Evolutionary conservation across 2,329 filamentous ascomycete species (phyloP), one percentile per base, ranked within the genome.

Genomic region (Fusarium cicatricum): DNA sequence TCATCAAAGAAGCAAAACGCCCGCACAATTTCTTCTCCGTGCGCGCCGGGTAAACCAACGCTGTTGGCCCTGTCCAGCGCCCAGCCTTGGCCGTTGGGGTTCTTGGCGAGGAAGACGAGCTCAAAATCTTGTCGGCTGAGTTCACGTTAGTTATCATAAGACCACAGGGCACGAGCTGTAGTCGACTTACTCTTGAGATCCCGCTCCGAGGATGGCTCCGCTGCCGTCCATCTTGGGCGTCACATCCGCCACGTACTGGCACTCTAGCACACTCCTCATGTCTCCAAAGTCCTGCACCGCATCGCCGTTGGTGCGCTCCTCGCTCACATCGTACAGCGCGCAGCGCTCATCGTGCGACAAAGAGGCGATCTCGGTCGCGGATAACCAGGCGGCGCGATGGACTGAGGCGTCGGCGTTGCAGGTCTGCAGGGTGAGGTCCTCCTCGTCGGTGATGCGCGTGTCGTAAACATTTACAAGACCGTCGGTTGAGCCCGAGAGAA

Each of bases 331-430:
- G 71, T 92, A 92, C 52, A 92, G 81, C 15, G 89, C 87, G 59
- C 92, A 84, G 54, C 85, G 87, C 77, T 95, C 91, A 70, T 94
- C 91, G 54, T 92, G 90, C 1, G 89, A 91, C 10, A 93, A 75
- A 4, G 89, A 89, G 60, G 86, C 91, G 28, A 92, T 83, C 67
- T 89, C 83, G 5, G 82, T 82, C 14, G 78, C 74, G 7, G 64
- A 85, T 49, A 94, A 77, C 75, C 92, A 93, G 5, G 86, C 88
- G 12, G 90, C 87, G 63, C 85, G 88, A 72, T 92, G 90, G 60
- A 94, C 84, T 0, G 90, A 91, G 29, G 87, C 85, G 32, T 85
- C 82, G 70, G 91, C 89, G 73, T 94, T 94, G 71, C 93, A 87
- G 11, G 91, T 90, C 74, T 92, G 89, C 54, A 90, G 79, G 16